A percentile compares a stretch with the other conserved stretches of the same genome.
These are phyloP conservation scores for Sphagnum fallax DNA, from an alignment of 228 moss, liverwort and hornwort genomes.

Conservation along the genomic window DNA sequence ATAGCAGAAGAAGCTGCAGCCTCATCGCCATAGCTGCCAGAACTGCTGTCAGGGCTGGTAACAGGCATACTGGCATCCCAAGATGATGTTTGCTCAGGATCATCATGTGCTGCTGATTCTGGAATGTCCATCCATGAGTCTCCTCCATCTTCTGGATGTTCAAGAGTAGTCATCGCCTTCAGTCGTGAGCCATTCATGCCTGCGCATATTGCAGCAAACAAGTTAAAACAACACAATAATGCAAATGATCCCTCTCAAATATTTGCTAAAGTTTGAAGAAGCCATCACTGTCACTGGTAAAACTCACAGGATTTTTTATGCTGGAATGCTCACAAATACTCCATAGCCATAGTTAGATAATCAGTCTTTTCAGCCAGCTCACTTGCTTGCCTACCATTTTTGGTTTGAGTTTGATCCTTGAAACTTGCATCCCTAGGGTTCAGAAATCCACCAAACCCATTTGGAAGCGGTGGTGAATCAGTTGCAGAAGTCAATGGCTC, in stretches of 20 bases:
- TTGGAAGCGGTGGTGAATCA: conserved; percentile 1
- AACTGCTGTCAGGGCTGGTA: conserved; percentile 30
- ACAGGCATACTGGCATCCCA: conserved; percentile 40
- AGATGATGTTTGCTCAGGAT: conserved; percentile 8
- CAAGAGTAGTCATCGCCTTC: conserved; percentile 14
- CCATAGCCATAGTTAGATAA: too few species aligned
- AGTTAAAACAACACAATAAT: too few species aligned
- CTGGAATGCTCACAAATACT: too few species aligned
- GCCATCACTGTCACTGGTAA: too few species aligned
- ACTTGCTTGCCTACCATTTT: neutral
- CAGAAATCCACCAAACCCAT: neutral
- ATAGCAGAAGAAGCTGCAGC: conserved; percentile 16
- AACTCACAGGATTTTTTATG: too few species aligned
- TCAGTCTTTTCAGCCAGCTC: neutral
- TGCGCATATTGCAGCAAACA: too few species aligned
- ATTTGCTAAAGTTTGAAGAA: too few species aligned
- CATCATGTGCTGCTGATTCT: conserved; percentile 22
- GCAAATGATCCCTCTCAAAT: too few species aligned
- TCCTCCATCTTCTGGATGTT: conserved; percentile 20
- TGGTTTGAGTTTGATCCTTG: neutral
- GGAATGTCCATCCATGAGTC: conserved; percentile 25
- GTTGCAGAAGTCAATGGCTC: neutral
- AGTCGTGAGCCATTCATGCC: too few species aligned
- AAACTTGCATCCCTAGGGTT: neutral
- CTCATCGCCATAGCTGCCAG: conserved; percentile 38